phyloP scores from a whole-genome alignment of 441 rosid genomes.

The Syzygium syzygioides region DNA sequence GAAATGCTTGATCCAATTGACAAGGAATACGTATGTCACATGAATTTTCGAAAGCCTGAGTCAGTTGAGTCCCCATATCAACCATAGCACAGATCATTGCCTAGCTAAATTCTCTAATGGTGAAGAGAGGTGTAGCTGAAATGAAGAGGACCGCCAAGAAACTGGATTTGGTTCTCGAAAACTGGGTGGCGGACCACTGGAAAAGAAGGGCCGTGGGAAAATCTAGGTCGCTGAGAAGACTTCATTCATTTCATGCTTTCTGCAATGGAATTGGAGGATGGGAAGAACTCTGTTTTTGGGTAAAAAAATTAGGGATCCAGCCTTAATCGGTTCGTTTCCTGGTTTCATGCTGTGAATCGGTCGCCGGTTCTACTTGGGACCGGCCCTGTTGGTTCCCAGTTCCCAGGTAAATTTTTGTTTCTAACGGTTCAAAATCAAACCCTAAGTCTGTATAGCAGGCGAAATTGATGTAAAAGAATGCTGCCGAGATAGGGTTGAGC shows the following conservation, averaged over 20 bases:
- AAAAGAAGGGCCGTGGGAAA: constrained; percentile 3
- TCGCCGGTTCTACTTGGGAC: not conserved
- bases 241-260: constrained; percentile 25
- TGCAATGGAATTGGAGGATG: constrained; percentile 6
- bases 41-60: not conserved
- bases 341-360: not conserved
- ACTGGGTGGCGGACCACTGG: constrained; percentile 18
- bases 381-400: not conserved
- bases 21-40: not conserved
- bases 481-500: not conserved
- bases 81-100: not conserved
- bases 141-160: constrained; percentile 24
- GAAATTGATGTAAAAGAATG: not conserved
- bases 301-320: not conserved
- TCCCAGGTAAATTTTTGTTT: not conserved
- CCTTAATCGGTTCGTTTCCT: not conserved
- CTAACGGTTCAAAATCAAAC: not conserved
- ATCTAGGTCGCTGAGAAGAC: constrained; percentile 13
- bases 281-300: not conserved
- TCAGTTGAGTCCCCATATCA: not conserved
- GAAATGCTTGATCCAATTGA: not conserved
- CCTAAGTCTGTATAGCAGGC: not conserved
- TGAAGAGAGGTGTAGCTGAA: constrained; percentile 8
- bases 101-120: not conserved
- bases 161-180: constrained; percentile 17